phyloP scores from a whole-genome alignment of 257 asterid species.

The Nicotiana obtusifolia region DNA sequence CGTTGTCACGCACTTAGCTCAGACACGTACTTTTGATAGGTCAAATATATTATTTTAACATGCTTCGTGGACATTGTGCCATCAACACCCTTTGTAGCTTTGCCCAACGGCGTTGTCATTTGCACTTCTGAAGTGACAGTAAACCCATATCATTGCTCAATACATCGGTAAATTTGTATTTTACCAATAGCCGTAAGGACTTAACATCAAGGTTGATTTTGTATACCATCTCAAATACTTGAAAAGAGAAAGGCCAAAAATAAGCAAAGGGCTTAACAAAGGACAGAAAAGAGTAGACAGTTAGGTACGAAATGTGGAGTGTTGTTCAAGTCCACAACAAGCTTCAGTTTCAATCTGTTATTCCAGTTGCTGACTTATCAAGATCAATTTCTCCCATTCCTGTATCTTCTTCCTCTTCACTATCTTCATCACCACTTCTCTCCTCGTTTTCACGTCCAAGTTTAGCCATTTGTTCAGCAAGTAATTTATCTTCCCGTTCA shows the following conservation, averaged over 20 bases:
- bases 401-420: slow-evolving; percentile 93
- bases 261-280: background rate
- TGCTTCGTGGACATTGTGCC: background rate
- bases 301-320: background rate
- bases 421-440: slow-evolving; percentile 78
- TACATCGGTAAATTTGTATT: background rate
- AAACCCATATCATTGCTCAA: background rate
- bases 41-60: background rate
- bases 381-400: slow-evolving; percentile 92
- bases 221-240: background rate
- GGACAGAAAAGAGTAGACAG: background rate
- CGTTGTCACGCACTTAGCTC: background rate
- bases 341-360: slow-evolving; percentile 27
- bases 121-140: background rate
- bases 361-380: slow-evolving; percentile 33
- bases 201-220: background rate
- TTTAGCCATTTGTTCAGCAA: slow-evolving; percentile 78
- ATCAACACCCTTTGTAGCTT: background rate
- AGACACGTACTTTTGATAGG: too few relatives aligned
- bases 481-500: slow-evolving; percentile 84
- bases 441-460: slow-evolving; percentile 68
- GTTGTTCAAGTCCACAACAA: background rate
- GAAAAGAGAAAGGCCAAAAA: background rate
- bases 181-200: background rate
- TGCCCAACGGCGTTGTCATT: background rate